Evolutionary conservation across 176 grass and related monocot species (phyloP), one percentile per base, ranked within the genome.

Genomic region (Cymbopogon citratus): DNA sequence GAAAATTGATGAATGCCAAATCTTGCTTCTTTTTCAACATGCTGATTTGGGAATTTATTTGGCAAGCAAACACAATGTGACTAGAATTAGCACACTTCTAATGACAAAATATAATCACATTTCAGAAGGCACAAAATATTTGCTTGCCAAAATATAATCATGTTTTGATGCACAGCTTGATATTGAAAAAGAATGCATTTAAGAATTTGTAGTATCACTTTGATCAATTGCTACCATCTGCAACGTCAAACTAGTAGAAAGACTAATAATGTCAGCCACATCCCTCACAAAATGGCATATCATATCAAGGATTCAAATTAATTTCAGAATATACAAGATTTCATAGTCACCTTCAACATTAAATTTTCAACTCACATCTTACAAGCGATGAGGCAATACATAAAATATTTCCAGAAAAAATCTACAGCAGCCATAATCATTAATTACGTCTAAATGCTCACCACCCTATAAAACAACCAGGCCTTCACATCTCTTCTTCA

Each of bases 161-260:
- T 36, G 10, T 27, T 29, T 62, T 62, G 33, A 33, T 56, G 28
- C 10, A 34, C 9, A 34, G 11, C 18, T n/a, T 23, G 48, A 29
- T 74, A 74, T 29, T 73, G 14, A 73, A 73, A 1, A 54, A 35
- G 27, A 14, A 74, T 52, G 16, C 28, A 34, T 54, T 54, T 28
- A 63, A 9, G 24, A 28, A 74, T 1, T 24, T 25, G 1, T 15
- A 15, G 15, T 38, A 65, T 12, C 31, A 5, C 38, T 26, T 78
- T 73, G 75, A 31, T 64, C 62, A 88, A 73, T 73, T 35, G 54
- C 68, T 60, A 54, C 44, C 44, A 68, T 73, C 19, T 19, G 14
- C 10, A 73, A 36, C 12, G 52, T 77, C 3, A 19, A 88, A 49
- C 14, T 40, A 80, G 21, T 2, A 48, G 23, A 60, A 71, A 15